phyloP scores from a whole-genome alignment of 176 grass and related monocot genomes.

The Oryza meridionalis region DNA sequence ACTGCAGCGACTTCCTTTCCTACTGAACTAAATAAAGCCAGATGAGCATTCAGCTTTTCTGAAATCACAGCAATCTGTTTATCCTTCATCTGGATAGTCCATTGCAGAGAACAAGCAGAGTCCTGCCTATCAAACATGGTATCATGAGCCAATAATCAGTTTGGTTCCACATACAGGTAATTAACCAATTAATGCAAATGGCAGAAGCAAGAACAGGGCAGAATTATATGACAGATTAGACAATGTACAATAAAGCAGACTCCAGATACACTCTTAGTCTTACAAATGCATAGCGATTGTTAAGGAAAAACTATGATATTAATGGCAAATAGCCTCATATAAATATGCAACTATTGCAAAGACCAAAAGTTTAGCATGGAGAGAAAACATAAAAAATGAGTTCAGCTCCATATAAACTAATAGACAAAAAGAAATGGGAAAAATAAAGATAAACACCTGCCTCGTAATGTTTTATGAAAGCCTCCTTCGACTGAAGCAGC shows the following conservation, averaged over 20 bases:
- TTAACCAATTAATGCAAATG: not conserved
- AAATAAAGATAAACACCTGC: slow-evolving; percentile 33
- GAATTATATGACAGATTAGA: not conserved
- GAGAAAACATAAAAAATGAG: not conserved
- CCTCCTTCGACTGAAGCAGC: slow-evolving; percentile 75
- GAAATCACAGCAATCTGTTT: slow-evolving; percentile 69
- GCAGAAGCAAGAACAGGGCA: not conserved
- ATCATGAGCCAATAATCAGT: slow-evolving; percentile 43
- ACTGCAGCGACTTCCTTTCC: slow-evolving; percentile 67
- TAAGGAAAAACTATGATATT: not conserved
- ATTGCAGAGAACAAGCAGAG: slow-evolving; percentile 80
- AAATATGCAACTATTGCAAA: not conserved
- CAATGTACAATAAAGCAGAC: not conserved
- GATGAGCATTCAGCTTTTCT: slow-evolving; percentile 76
- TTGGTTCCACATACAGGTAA: slow-evolving; percentile 1
- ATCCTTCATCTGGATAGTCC: slow-evolving; percentile 73
- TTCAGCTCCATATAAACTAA: slow-evolving; percentile 1
- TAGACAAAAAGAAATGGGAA: not conserved
- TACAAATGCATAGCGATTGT: not conserved
- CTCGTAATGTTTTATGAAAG: slow-evolving; percentile 74
- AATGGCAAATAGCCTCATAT: not conserved
- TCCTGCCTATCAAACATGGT: slow-evolving; percentile 62
- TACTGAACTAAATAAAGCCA: slow-evolving; percentile 67
- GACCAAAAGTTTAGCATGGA: not conserved
- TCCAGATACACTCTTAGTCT: not conserved